Percentiles rank a stretch among this genome's conserved stretches.
Conservation (phyloP, 2,329 filamentous ascomycete genomes). For the Fusarium tuaranense region DNA sequence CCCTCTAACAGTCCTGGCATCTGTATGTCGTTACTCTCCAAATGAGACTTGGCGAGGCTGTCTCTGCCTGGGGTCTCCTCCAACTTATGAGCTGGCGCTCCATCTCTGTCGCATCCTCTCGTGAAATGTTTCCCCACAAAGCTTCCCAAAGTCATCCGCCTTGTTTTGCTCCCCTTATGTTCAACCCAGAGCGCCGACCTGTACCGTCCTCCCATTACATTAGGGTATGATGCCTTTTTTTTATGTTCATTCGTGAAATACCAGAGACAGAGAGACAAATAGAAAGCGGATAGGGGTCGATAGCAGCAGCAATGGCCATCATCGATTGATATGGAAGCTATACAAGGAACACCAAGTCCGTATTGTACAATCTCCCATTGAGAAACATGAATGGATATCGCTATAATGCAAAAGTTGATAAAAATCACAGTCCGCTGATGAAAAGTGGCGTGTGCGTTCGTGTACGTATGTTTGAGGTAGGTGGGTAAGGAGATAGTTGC, state of each 20-base stretch:
- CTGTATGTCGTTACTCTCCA: not conserved
- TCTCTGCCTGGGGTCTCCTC: not conserved
- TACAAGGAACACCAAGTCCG: slow-evolving; percentile 17
- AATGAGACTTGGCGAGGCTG: not conserved
- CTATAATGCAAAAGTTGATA: slow-evolving; percentile 29
- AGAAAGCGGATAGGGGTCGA: slow-evolving; percentile 24
- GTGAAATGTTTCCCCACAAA: slow-evolving; percentile 7
- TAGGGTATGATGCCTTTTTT: slow-evolving; percentile 41
- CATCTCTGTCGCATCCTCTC: not conserved
- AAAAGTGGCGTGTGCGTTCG: not conserved
- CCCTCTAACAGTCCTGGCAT: not conserved
- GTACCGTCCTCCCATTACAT: slow-evolving; percentile 44
- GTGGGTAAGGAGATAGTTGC: slow-evolving; percentile 3
- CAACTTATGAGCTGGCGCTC: not conserved
- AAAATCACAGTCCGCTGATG: slow-evolving; percentile 8
- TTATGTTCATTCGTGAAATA: slow-evolving; percentile 41
- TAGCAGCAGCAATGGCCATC: slow-evolving; percentile 19
- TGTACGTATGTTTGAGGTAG: not conserved
- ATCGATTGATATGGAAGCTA: slow-evolving; percentile 4
- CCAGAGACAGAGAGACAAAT: slow-evolving; percentile 15
- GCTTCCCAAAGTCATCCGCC: slow-evolving; percentile 6
- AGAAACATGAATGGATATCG: slow-evolving; percentile 18
- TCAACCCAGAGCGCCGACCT: slow-evolving; percentile 39
- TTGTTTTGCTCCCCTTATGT: slow-evolving; percentile 23
- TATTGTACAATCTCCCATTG: slow-evolving; percentile 38